phyloP scores from a whole-genome alignment of 495 filamentous ascomycete species.

The Oidiodendron maius region DNA sequence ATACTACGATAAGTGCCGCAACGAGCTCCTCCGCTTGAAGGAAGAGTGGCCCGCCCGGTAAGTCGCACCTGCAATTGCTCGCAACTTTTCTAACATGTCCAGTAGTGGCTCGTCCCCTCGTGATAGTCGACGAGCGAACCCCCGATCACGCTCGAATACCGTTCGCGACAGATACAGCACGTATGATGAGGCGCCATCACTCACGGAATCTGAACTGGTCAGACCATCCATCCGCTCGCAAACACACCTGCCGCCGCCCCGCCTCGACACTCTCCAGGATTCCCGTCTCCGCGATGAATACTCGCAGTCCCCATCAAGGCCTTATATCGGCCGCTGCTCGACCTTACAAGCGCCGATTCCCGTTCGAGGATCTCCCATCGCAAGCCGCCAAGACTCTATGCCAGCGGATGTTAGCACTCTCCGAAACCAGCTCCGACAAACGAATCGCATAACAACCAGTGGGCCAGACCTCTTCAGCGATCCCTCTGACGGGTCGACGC shows the following conservation, averaged over 20 bases:
- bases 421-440: constrained; percentile 19
- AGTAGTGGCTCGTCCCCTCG: constrained; percentile 16
- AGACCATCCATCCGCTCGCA: constrained; percentile 59
- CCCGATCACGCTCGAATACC: constrained; percentile 41
- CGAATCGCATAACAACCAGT: constrained; percentile 18
- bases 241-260: constrained; percentile 12
- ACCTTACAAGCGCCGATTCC: constrained; percentile 25
- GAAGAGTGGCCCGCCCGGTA: constrained; percentile 38
- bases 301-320: constrained; percentile 16
- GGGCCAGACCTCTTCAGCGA: constrained; percentile 23
- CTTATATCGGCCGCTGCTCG: constrained; percentile 13
- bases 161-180: constrained; percentile 35
- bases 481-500: constrained; percentile 25
- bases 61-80: neutral
- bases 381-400: constrained; percentile 12
- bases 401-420: constrained; percentile 11
- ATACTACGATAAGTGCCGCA: constrained; percentile 85
- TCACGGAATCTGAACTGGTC: constrained; percentile 32
- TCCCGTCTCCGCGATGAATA: constrained; percentile 9
- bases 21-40: constrained; percentile 50
- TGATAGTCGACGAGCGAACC: constrained; percentile 24
- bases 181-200: constrained; percentile 28
- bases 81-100: constrained; percentile 8
- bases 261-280: constrained; percentile 7
- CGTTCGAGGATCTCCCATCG: constrained; percentile 17